phyloP scores from a whole-genome alignment of 202 grass and related monocot species.

The Dendrocalamus latiflorus region DNA sequence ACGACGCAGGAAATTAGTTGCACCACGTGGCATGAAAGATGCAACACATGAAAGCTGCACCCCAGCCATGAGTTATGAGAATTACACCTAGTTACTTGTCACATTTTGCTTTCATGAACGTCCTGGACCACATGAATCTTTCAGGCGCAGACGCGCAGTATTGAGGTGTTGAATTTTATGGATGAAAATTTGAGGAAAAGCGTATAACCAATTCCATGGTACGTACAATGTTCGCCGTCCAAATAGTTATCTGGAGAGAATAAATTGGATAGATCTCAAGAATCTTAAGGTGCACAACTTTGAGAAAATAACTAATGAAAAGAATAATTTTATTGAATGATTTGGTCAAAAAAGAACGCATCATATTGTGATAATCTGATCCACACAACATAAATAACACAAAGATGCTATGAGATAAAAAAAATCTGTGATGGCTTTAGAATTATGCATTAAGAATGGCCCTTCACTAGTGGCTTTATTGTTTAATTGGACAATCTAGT shows the following conservation, averaged over 20 bases:
- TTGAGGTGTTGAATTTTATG: background rate
- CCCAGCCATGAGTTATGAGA: background rate
- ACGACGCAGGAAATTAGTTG: background rate
- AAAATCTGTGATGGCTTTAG: background rate
- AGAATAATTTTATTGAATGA: background rate
- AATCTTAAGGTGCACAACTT: background rate
- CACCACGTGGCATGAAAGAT: background rate
- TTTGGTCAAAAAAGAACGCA: conserved; percentile 28
- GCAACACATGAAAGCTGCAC: conserved; percentile 3
- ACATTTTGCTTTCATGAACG: background rate
- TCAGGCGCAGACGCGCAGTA: background rate
- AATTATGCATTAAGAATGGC: background rate
- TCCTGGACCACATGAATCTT: conserved; percentile 7
- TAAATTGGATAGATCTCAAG: conserved; percentile 8
- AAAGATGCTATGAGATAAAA: background rate
- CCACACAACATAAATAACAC: background rate
- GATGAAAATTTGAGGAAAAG: background rate
- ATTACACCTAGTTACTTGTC: background rate
- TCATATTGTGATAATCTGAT: background rate
- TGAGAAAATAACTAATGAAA: background rate
- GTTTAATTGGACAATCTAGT: background rate
- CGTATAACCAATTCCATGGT: background rate
- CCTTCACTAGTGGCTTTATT: background rate
- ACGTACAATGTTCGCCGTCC: background rate
- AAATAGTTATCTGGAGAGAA: background rate